Evolutionary conservation across 208 protist genomes (phyloP), one percentile per base, ranked within the genome.

Genomic region (Leishmania arabica): DNA sequence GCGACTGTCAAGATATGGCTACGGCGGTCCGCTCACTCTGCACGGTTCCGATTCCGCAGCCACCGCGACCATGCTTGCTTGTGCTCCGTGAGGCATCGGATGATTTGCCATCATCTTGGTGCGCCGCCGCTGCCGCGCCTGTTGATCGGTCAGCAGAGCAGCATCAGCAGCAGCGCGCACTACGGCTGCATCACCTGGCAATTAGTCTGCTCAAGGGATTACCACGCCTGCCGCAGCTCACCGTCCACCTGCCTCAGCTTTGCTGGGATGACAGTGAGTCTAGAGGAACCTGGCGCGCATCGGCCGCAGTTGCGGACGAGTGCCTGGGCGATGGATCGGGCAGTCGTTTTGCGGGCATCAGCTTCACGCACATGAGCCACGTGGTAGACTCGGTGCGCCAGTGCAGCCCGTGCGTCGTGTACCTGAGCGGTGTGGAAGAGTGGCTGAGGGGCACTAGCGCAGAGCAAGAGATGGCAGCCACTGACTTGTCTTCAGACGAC

Each of bases 361-460:
- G 56, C 47, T 81, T 88, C 37, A 74, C 78, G 45, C 91, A 96
- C 75, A 92, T 97, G 79, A 84, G 89, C 49, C 82, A 90, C 40
- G 78, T 89, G 37, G 86, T 95, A 47, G 78, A 84, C 71, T 89
- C 89, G 3, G 68, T 94, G 56, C 88, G 88, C 47, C 90, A 86
- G 31, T 89, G 79, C 72, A 84, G 81, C 42, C 92, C 92, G 6
- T 97, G 86, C 37, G 78, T 93, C 9, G 91, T 97, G 72, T 78
- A 92, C 40, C 74, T 97, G n/a, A 82, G 86, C 19, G 92, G 92
- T 1, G 87, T 84, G 37, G 92, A 92, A 45, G 89, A 90, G 54
- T 97, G 91, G 90, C 79, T 97, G 56, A 64, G 65, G 15, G 86
- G 85, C 34, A 72, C 84, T 47, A 81, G 83, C 56, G 51, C 78